Evolutionary conservation across 108 stramenopile genomes (phyloP), one percentile per base, ranked within the genome.

Genomic region (Schizochytrium sp.): DNA sequence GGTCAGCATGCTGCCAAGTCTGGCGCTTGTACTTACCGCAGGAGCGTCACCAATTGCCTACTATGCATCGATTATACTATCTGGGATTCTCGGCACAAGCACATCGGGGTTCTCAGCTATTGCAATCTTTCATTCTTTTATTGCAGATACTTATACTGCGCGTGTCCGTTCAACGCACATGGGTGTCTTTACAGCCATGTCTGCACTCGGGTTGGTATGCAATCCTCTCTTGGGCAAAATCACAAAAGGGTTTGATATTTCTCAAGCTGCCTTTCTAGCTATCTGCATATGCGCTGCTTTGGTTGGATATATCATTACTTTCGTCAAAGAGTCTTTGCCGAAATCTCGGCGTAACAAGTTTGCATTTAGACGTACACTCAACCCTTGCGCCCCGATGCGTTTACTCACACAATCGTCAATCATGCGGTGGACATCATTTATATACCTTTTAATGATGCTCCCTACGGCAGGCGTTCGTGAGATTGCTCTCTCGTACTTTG

Each of bases 291-390:
- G 38, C 53, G 47, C 76, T 40, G 50, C 2, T 13, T n/a, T 55
- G 0, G 47, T 83, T 0, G 76, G 28, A 47, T 83, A 83, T 40
- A 55, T 83, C 10, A 10, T 83, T 7, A 10, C 28, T 40, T 10
- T 83, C 38, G 47, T 83, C 17, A 10, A 49, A 5, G 76, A 83
- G 76, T 83, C 76, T 13, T 55, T 83, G 50, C 50, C 76, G 45
- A 40, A 5, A 40, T 47, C 13, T 5, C 47, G 53, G 7, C 76
- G 76, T 53, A 83, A 83, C 28, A 83, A 10, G 17, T 83, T 83
- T 83, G 40, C 47, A 17, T 7, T 49, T 7, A 53, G 76, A 8
- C 76, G 76, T 53, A 83, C 76, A 53, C 76, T 83, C 76, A 83
- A 83, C 47, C 76, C 76, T 3, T 53, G 49, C 17, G 76, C 76